phyloP scores from a whole-genome alignment of 495 filamentous ascomycete species.

The Neurospora africana region DNA sequence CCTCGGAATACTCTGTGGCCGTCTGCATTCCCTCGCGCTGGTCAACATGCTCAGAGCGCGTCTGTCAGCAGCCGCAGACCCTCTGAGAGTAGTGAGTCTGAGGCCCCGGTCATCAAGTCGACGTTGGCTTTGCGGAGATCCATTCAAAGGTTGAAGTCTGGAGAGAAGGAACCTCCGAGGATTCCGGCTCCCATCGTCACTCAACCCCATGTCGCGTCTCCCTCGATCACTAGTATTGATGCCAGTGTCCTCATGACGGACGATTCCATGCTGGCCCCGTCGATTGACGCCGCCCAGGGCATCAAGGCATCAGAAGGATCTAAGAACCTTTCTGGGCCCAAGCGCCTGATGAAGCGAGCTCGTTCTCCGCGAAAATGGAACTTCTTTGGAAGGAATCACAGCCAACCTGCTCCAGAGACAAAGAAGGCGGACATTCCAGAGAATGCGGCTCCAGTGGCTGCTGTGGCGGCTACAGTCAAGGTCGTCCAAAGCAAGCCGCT shows the following conservation, averaged over 20 bases:
- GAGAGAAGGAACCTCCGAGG: conserved; percentile 26
- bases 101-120: conserved; percentile 27
- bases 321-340: conserved; percentile 18
- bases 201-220: conserved; percentile 24
- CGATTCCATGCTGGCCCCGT: conserved; percentile 31
- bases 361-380: conserved; percentile 65
- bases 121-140: conserved; percentile 44
- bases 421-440: conserved; percentile 28
- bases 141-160: conserved; percentile 34
- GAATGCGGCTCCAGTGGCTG: conserved; percentile 14
- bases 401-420: conserved; percentile 32
- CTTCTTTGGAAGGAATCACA: conserved; percentile 64
- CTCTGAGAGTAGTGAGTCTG: conserved; percentile 44
- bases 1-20: conserved; percentile 39
- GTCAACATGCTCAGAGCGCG: conserved; percentile 4
- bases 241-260: conserved; percentile 39
- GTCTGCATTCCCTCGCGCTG: conserved; percentile 34
- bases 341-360: conserved; percentile 47
- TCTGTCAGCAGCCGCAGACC: conserved; percentile 27
- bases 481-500: conserved; percentile 32
- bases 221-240: conserved; percentile 39
- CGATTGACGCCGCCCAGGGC: conserved; percentile 10
- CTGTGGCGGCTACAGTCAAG: conserved; percentile 28
- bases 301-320: conserved; percentile 7
- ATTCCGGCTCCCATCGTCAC: conserved; percentile 35